These are phyloP conservation scores for Trichomonas gallinae DNA, from an alignment of 208 protist species.

Conservation along the genomic window DNA sequence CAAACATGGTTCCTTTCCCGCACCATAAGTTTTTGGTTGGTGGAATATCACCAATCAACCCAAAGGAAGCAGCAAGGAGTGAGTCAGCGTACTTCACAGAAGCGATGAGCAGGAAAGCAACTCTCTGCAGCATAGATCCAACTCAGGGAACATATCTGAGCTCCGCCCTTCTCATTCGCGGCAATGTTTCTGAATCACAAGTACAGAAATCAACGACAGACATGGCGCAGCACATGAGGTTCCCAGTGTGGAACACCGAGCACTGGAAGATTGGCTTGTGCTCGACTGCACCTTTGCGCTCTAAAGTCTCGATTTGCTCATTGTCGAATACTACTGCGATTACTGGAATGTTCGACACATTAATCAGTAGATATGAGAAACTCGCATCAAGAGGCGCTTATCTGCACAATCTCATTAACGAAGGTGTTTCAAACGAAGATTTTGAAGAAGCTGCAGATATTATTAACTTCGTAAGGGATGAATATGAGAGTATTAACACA, in stretches of 20 bases:
- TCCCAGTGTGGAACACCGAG: conserved; percentile 80
- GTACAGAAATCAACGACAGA: conserved; percentile 63
- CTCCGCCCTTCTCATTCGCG: conserved; percentile 66
- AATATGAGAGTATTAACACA: background rate
- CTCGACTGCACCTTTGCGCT: conserved; percentile 63
- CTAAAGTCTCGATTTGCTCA: conserved; percentile 66
- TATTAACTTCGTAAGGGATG: background rate
- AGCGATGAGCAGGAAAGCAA: conserved; percentile 59
- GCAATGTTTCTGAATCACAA: conserved; percentile 72
- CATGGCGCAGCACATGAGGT: conserved; percentile 55
- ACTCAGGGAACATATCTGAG: conserved; percentile 53
- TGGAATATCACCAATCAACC: conserved; percentile 62
- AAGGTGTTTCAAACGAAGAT: background rate
- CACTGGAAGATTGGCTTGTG: conserved; percentile 83
- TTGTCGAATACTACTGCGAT: conserved; percentile 74
- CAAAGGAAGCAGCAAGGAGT: conserved; percentile 34
- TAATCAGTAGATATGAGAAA: conserved; percentile 63
- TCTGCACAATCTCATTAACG: conserved; percentile 68
- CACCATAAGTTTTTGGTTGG: conserved; percentile 67
- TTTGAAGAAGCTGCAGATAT: background rate
- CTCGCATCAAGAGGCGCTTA: conserved; percentile 68
- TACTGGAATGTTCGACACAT: conserved; percentile 52
- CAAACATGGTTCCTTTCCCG: conserved; percentile 83
- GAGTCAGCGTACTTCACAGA: conserved; percentile 65
- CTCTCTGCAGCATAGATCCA: conserved; percentile 57